Percentiles rank a stretch among this genome's conserved stretches.
Conservation (phyloP, 2,329 filamentous ascomycete genomes). For the Bipolaris zeicola region DNA sequence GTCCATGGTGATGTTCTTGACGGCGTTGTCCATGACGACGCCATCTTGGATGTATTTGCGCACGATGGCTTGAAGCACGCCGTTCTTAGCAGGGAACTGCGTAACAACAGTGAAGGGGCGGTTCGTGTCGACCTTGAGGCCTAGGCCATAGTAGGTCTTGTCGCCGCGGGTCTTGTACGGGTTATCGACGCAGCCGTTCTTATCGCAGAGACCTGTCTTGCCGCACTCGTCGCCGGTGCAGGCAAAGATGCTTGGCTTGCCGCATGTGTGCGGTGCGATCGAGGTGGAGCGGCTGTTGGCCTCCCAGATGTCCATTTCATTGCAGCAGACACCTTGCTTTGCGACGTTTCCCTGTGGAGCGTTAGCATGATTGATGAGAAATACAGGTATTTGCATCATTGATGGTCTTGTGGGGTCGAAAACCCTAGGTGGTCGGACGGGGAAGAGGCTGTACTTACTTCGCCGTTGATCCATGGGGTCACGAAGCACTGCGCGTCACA, state of each 20-base stretch:
- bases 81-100: conserved; percentile 66
- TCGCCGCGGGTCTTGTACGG: conserved; percentile 34
- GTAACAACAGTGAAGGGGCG: conserved; percentile 69
- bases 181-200: conserved; percentile 45
- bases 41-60: conserved; percentile 70
- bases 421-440: neutral
- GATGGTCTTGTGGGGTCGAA: neutral
- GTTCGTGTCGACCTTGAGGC: conserved; percentile 61
- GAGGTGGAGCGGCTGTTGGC: conserved; percentile 56
- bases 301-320: conserved; percentile 63
- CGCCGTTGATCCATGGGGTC: conserved; percentile 47
- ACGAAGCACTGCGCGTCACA: conserved; percentile 54
- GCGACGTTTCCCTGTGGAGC: conserved; percentile 50
- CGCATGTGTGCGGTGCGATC: conserved; percentile 59
- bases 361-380: conserved; percentile 46
- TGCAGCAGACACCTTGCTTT: conserved; percentile 57
- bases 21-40: conserved; percentile 62
- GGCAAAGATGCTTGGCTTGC: conserved; percentile 51
- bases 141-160: conserved; percentile 36
- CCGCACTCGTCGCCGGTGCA: conserved; percentile 51
- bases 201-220: conserved; percentile 42
- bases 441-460: conserved; percentile 31
- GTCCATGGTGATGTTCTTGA: conserved; percentile 42
- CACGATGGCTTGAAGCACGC: conserved; percentile 64
- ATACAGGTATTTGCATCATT: neutral